phyloP scores from a whole-genome alignment of 441 rosid species.

The Croton setiger region DNA sequence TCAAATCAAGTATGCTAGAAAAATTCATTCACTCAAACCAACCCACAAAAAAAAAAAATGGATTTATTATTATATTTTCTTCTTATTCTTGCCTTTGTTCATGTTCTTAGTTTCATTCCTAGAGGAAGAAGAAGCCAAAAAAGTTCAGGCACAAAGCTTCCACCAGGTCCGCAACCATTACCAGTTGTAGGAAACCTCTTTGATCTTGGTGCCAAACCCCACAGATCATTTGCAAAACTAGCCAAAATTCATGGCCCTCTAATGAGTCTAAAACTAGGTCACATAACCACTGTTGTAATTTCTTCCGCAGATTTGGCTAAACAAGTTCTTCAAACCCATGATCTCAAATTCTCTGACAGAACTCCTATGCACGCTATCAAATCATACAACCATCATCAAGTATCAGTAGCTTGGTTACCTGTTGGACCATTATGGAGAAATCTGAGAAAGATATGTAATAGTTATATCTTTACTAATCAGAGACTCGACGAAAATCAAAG shows the following conservation, averaged over 20 bases:
- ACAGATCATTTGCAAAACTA: constrained; percentile 24
- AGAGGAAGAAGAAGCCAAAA: background rate
- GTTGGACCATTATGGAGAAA: constrained; percentile 17
- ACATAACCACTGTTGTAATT: constrained; percentile 18
- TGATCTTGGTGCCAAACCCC: constrained; percentile 22
- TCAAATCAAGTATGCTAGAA: background rate
- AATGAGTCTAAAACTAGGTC: constrained; percentile 24
- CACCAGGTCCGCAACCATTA: constrained; percentile 20
- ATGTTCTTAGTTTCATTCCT: background rate
- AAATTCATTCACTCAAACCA: background rate
- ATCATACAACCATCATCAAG: constrained; percentile 11
- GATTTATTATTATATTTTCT: background rate
- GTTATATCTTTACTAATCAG: constrained; percentile 18
- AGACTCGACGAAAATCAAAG: constrained; percentile 18
- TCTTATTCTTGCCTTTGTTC: background rate
- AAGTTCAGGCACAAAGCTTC: constrained; percentile 13
- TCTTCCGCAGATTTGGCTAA: constrained; percentile 21
- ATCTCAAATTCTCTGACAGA: constrained; percentile 16
- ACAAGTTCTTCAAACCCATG: constrained; percentile 26
- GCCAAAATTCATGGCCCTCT: constrained; percentile 24
- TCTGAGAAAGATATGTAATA: constrained; percentile 22
- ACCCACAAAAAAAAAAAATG: background rate
- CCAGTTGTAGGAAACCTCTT: constrained; percentile 25
- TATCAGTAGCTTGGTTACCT: constrained; percentile 17
- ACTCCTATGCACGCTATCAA: constrained; percentile 7